Evolutionary conservation across 768 basidiomycete species (phyloP).

Genomic region (Leucosporidium yakuticum): DNA sequence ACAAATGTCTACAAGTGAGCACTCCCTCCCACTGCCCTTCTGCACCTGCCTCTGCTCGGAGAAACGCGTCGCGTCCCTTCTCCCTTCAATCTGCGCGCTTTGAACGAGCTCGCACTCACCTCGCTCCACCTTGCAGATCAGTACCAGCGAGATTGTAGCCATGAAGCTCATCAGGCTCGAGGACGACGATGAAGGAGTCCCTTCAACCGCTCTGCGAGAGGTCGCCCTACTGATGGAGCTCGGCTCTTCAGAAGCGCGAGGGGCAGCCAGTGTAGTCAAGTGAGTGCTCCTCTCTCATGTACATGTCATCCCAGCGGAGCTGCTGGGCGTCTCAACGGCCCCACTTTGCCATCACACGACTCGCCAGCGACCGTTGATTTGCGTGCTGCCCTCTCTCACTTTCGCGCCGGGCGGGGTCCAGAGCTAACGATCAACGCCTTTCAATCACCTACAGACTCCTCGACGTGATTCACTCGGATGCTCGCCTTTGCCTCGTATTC

Average conservation of each 20-base stretch:
- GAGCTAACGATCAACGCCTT: not conserved
- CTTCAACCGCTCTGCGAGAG: slow-evolving; percentile 92
- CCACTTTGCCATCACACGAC: not conserved
- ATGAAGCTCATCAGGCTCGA: slow-evolving; percentile 97
- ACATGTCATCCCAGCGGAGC: not conserved
- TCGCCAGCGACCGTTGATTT: not conserved
- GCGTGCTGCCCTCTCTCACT: not conserved
- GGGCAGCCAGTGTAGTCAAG: slow-evolving; percentile 66
- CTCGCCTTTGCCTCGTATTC: slow-evolving; percentile 95
- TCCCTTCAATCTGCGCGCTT: not conserved
- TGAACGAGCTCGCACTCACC: not conserved
- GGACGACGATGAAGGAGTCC: slow-evolving; percentile 96
- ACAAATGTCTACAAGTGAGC: not conserved
- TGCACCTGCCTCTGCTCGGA: not conserved
- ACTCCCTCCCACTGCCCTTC: not conserved
- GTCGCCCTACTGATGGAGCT: slow-evolving; percentile 94
- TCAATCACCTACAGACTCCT: slow-evolving; percentile 59
- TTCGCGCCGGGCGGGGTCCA: not conserved
- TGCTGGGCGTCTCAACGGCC: not conserved
- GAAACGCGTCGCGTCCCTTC: not conserved
- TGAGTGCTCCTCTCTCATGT: slow-evolving; percentile 34
- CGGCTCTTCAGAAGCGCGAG: slow-evolving; percentile 59
- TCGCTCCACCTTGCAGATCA: slow-evolving; percentile 38
- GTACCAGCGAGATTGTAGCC: slow-evolving; percentile 74
- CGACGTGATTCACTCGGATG: slow-evolving; percentile 94